A percentile compares a stretch with the other conserved stretches of the same genome.
Conservation (phyloP, 2,329 filamentous ascomycete species). For the Epichloe brachyelytri region DNA sequence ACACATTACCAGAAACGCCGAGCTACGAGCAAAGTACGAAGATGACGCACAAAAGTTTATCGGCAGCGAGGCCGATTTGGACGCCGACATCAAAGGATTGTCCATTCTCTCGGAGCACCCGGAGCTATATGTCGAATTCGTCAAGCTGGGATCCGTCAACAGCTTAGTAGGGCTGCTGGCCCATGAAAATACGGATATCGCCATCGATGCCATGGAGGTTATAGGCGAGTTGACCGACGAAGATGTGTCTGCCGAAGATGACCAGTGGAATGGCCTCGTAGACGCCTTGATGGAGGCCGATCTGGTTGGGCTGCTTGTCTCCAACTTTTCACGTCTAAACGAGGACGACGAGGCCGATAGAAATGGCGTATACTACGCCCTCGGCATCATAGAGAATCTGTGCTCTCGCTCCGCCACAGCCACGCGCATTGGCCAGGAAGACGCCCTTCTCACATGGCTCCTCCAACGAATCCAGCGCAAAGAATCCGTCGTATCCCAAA, state of each 20-base stretch:
- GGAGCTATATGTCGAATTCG: conserved; percentile 69
- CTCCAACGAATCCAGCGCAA: conserved; percentile 56
- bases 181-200: conserved; percentile 95
- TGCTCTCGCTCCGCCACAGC: conserved; percentile 57
- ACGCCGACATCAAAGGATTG: conserved; percentile 74
- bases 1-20: conserved; percentile 80
- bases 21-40: conserved; percentile 76
- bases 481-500: conserved; percentile 64
- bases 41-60: conserved; percentile 72
- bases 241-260: conserved; percentile 69
- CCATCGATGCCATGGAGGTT: conserved; percentile 81
- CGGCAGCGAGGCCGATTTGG: conserved; percentile 74
- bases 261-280: conserved; percentile 69
- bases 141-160: conserved; percentile 56
- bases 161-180: conserved; percentile 72
- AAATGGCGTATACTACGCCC: conserved; percentile 72
- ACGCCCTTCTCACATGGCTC: conserved; percentile 62
- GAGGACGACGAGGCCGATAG: conserved; percentile 63
- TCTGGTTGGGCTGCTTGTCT: conserved; percentile 58
- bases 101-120: conserved; percentile 81
- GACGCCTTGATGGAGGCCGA: conserved; percentile 55
- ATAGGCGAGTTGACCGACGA: conserved; percentile 87
- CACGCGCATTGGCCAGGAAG: conserved; percentile 58
- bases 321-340: conserved; percentile 67
- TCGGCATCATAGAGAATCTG: conserved; percentile 76